Base-by-base conservation (phyloP, 805 yeast species). In the Candida coquimbonensis region DNA sequence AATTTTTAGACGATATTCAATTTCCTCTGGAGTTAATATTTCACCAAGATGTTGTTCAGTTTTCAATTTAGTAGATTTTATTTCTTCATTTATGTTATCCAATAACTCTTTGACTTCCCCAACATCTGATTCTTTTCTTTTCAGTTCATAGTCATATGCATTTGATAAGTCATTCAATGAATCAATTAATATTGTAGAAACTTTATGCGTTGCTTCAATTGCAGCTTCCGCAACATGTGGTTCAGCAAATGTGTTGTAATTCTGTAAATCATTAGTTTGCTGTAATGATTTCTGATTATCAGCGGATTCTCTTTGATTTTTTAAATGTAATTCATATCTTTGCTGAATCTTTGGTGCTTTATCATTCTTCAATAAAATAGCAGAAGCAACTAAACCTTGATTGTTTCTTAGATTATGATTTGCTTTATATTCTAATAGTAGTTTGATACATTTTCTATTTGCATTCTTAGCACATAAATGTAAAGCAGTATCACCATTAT, bases 401-500 rank as follows among this genome's bases (percentile, higher is more conserved):
- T 56, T 53, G 55, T 76, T 77, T 27, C 65, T 64, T 24, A 74
- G 56, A 38, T 65, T 66, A 3, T 72, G 63, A 36, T 63, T 58
- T 3, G 83, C 84, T 26, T 74, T 70, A 53, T 75, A 68, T 40
- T 72, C 67, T 32, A 79, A 50, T 21, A 81, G 62, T 17, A 73
- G 68, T 44, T 74, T 73, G 42, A 75, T 70, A 39, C 80, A 70
- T 46, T 70, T 68, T 37, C 75, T 68, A 44, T 83, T 76, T 1
- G 77, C 76, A 40, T 79, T 70, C 38, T 79, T 73, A 13, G 87
- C 77, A 14, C 90, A 87, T 36, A 87, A 68, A 55, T 84, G 93
- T 38, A 86, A 68, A 13, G 90, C 83, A 3, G 95, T 84, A 53
- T 87, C 86, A 7, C 96, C 96, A 50, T 81, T 78, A 19, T 70